A percentile compares a stretch with the other conserved stretches of the same genome.
These are phyloP conservation scores for Microbotryomycetes sp. DNA, from an alignment of 1,284 basidiomycete species.

Conservation along the genomic window DNA sequence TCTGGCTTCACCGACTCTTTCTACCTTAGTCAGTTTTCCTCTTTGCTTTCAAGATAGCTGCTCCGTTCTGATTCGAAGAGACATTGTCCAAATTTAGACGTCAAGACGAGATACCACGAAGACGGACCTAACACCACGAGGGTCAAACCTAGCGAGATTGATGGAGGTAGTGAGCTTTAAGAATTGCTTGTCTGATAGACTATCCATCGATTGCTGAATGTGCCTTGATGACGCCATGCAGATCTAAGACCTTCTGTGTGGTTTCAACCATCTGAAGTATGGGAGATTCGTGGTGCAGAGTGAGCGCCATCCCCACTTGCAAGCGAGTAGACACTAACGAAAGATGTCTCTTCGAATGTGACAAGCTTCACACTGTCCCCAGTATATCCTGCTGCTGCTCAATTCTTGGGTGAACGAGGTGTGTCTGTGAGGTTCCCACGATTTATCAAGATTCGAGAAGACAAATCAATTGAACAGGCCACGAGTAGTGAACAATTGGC, in stretches of 20 bases:
- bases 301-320: constrained; percentile 40
- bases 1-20: constrained; percentile 80
- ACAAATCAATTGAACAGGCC: constrained; percentile 37
- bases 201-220: neutral
- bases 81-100: constrained; percentile 45
- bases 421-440: constrained; percentile 44
- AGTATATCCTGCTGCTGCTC: constrained; percentile 72
- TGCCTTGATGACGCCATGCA: constrained; percentile 35
- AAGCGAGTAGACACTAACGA: neutral
- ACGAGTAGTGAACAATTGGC: constrained; percentile 31
- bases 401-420: constrained; percentile 64
- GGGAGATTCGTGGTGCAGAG: constrained; percentile 90
- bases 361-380: constrained; percentile 77
- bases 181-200: neutral
- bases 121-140: constrained; percentile 60
- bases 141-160: constrained; percentile 57
- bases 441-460: constrained; percentile 40
- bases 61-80: constrained; percentile 7
- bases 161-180: constrained; percentile 56
- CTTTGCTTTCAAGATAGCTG: neutral
- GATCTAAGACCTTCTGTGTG: constrained; percentile 74
- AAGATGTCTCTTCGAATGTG: constrained; percentile 1
- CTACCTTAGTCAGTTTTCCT: constrained; percentile 56
- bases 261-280: constrained; percentile 70
- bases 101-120: constrained; percentile 60